These are phyloP conservation scores for Parachlorella kessleri DNA, from an alignment of 139 green algal species.

Conservation along the genomic window DNA sequence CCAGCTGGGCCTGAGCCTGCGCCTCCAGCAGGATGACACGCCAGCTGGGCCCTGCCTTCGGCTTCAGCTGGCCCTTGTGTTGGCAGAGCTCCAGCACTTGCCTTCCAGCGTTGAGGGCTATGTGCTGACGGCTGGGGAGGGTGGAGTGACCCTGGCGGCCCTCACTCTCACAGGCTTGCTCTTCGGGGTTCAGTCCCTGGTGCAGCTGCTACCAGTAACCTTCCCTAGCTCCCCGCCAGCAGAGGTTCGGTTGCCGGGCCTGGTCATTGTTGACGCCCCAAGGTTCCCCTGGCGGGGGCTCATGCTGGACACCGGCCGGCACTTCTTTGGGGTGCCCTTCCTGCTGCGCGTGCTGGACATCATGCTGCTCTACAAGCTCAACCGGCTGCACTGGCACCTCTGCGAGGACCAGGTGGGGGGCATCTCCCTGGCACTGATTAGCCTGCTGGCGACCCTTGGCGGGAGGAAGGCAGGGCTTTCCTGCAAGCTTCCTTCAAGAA, in stretches of 20 bases:
- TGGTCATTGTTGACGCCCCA: constrained; percentile 54
- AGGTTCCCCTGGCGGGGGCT: constrained; percentile 62
- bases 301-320: constrained; percentile 63
- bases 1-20: not conserved
- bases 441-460: too few species aligned
- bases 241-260: not conserved
- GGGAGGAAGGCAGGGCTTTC: too few species aligned
- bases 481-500: too few species aligned
- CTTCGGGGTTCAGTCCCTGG: constrained; percentile 58
- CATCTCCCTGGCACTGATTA: too few species aligned
- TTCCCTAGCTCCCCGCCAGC: not conserved
- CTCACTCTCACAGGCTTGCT: constrained; percentile 48
- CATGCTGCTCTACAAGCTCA: constrained; percentile 65
- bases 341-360: constrained; percentile 56
- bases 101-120: not conserved
- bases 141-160: constrained; percentile 21
- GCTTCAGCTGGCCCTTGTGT: not conserved
- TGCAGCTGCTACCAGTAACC: constrained; percentile 50
- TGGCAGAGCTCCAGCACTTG: not conserved
- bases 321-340: not conserved
- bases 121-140: not conserved
- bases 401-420: constrained; percentile 60
- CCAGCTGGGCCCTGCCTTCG: not conserved
- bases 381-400: constrained; percentile 70
- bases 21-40: not conserved